Conservation (phyloP, 768 basidiomycete genomes). For the Serendipita sp. region DNA sequence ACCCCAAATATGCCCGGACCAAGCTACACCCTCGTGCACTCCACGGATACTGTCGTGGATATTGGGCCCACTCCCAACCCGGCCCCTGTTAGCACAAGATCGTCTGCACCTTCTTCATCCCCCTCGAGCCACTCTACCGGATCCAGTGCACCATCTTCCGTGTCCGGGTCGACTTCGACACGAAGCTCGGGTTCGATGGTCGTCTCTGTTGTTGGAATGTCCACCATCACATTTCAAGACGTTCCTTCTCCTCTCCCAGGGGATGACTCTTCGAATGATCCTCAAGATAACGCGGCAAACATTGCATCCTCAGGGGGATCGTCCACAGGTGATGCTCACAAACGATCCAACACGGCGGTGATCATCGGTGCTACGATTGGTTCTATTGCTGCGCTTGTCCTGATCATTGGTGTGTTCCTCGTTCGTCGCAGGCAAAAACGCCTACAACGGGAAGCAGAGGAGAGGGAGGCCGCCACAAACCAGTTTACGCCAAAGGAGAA, state of each 20-base stretch:
- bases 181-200: neutral
- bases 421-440: too few relatives aligned
- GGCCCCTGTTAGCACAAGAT: neutral
- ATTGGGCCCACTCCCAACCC: neutral
- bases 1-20: conserved; percentile 5
- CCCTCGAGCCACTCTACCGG: too few relatives aligned
- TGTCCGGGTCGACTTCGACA: neutral
- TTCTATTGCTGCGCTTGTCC: neutral
- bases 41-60: neutral
- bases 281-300: too few relatives aligned
- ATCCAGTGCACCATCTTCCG: too few relatives aligned
- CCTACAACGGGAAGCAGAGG: too few relatives aligned
- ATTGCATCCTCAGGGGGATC: too few relatives aligned
- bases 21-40: neutral
- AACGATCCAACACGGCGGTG: neutral
- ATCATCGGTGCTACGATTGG: neutral
- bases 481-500: too few relatives aligned
- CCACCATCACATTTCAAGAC: too few relatives aligned
- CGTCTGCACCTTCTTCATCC: neutral
- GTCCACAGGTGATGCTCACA: neutral
- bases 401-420: neutral
- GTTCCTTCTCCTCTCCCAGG: too few relatives aligned
- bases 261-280: too few relatives aligned
- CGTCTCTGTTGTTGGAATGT: too few relatives aligned
- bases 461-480: neutral